Evolutionary conservation across 2,329 filamentous ascomycete genomes (phyloP).

Genomic region (Epichloe scottii): DNA sequence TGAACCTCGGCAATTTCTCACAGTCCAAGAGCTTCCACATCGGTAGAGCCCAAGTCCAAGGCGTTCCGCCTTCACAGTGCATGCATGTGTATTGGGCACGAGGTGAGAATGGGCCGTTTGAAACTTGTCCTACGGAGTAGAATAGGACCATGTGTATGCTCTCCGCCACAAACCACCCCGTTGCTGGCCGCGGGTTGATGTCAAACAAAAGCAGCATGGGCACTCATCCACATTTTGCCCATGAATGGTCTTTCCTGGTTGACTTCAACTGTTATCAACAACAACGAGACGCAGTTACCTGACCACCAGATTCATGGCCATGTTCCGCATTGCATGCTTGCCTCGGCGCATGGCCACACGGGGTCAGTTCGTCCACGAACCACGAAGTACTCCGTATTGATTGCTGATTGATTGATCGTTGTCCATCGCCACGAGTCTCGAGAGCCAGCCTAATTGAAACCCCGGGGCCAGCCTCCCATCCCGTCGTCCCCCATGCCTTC

Average conservation of each 20-base stretch:
- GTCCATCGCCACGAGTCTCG: not conserved
- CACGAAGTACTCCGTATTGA: not conserved
- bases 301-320: too few relatives aligned
- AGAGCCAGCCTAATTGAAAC: not conserved
- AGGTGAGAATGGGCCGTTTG: too few relatives aligned
- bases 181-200: too few relatives aligned
- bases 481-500: too few relatives aligned
- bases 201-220: not conserved
- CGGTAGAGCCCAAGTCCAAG: too few relatives aligned
- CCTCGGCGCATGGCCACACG: not conserved
- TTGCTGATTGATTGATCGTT: not conserved
- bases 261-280: not conserved
- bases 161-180: too few relatives aligned
- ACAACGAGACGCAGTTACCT: not conserved
- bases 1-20: too few relatives aligned
- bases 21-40: too few relatives aligned
- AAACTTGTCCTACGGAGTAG: too few relatives aligned
- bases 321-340: not conserved
- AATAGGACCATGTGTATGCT: too few relatives aligned
- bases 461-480: not conserved
- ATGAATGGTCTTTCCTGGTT: not conserved
- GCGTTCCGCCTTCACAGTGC: too few relatives aligned
- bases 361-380: not conserved
- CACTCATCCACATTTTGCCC: not conserved
- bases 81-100: too few relatives aligned